Percentiles rank a stretch among this genome's conserved stretches.
These are phyloP conservation scores for Epichloe baconii DNA, from an alignment of 2,329 filamentous ascomycete genomes.

Conservation along the genomic window DNA sequence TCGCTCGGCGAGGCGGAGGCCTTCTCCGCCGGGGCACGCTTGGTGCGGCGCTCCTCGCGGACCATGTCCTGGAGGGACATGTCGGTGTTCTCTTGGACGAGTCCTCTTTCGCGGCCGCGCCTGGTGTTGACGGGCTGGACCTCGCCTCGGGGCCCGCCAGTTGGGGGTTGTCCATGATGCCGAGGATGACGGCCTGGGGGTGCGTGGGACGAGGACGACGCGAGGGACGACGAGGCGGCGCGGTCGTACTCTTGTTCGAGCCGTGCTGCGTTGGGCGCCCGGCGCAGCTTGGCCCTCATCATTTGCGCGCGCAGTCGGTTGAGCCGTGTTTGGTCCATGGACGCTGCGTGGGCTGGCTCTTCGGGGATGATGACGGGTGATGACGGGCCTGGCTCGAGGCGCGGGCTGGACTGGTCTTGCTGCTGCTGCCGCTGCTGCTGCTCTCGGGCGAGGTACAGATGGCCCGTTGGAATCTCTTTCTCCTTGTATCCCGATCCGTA, in stretches of 20 bases:
- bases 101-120: constrained; percentile 70
- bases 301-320: constrained; percentile 87
- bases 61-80: constrained; percentile 98
- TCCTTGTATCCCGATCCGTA: constrained; percentile 79
- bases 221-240: constrained; percentile 42
- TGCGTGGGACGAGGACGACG: constrained; percentile 25
- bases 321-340: constrained; percentile 63
- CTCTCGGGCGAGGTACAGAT: constrained; percentile 69
- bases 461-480: constrained; percentile 77
- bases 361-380: constrained; percentile 48
- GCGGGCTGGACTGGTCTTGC: not conserved
- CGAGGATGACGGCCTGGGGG: constrained; percentile 55
- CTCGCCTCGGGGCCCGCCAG: constrained; percentile 62
- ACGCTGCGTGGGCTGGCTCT: constrained; percentile 19
- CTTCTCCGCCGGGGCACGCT: constrained; percentile 67
- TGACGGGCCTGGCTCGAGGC: constrained; percentile 16
- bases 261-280: constrained; percentile 58
- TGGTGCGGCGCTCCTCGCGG: constrained; percentile 78
- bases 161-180: constrained; percentile 81
- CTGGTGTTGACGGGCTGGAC: constrained; percentile 68
- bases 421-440: constrained; percentile 29
- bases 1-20: constrained; percentile 70
- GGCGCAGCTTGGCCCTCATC: constrained; percentile 87
- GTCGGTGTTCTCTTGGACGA: constrained; percentile 82
- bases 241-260: constrained; percentile 77